Percentiles rank a stretch among this genome's conserved stretches.
Conservation (phyloP, 768 basidiomycete genomes). For the Hebeloma cylindrosporum region DNA sequence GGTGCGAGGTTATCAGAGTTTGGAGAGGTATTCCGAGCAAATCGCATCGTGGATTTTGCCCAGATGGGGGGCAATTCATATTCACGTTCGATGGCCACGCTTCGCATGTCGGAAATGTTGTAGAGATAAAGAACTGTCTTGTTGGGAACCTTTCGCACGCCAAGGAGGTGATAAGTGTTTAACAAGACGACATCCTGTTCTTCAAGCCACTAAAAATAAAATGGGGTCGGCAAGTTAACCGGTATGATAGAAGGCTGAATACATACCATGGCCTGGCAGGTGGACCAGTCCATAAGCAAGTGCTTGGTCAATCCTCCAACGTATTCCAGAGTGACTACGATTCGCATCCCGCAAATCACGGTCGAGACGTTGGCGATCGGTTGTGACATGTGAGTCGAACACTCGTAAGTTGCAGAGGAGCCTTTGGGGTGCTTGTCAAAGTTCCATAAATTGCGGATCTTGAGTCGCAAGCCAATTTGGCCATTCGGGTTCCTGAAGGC, state of each 20-base stretch:
- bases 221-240: background rate
- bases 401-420: constrained; percentile 39
- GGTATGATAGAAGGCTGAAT: constrained; percentile 1
- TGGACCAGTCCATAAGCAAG: constrained; percentile 51
- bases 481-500: constrained; percentile 37
- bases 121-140: constrained; percentile 44
- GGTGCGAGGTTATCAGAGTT: constrained; percentile 34
- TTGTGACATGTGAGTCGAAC: constrained; percentile 35
- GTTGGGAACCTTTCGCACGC: constrained; percentile 37
- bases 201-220: constrained; percentile 44
- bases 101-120: constrained; percentile 44
- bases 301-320: constrained; percentile 41
- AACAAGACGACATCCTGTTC: constrained; percentile 49
- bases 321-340: constrained; percentile 44
- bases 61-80: constrained; percentile 60
- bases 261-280: constrained; percentile 45
- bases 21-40: constrained; percentile 48
- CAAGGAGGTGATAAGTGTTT: constrained; percentile 44
- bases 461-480: constrained; percentile 44
- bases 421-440: constrained; percentile 55
- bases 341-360: constrained; percentile 42
- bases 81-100: constrained; percentile 44
- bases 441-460: constrained; percentile 55
- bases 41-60: constrained; percentile 45
- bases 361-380: constrained; percentile 37